Percentiles rank a stretch among this genome's conserved stretches.
Evolutionary conservation across 495 filamentous ascomycete genomes (phyloP).

Genomic region (Daldinia caldariorum): DNA sequence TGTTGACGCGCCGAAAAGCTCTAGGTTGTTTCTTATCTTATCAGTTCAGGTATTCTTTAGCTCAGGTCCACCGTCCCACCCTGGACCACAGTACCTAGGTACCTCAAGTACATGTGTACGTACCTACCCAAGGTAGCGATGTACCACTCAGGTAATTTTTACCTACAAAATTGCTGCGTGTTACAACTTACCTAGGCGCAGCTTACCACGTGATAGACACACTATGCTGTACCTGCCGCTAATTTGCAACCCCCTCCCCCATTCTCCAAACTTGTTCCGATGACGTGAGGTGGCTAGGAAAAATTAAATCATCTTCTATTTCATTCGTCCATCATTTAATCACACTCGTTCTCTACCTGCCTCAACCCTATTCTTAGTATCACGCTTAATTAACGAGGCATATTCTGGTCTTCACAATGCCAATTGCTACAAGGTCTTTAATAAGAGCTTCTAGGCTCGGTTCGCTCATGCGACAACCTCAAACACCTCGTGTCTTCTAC

Average conservation of each 20-base stretch:
- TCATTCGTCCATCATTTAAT: conserved; percentile 13
- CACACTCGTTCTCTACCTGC: not conserved
- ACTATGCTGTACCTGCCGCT: conserved; percentile 3
- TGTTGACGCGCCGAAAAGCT: conserved; percentile 28
- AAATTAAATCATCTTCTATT: conserved; percentile 5
- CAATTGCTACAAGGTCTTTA: conserved; percentile 39
- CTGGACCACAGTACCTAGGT: not conserved
- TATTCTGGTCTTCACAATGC: conserved; percentile 26
- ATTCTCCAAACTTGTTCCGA: conserved; percentile 23
- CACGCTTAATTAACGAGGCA: not conserved
- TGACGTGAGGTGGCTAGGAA: conserved; percentile 33
- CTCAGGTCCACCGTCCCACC: not conserved
- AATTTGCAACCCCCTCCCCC: not conserved
- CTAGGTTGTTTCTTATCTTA: conserved; percentile 29
- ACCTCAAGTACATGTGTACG: not conserved
- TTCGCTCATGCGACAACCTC: conserved; percentile 32
- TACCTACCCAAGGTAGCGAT: no score
- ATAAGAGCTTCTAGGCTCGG: conserved; percentile 45
- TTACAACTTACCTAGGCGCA: no score
- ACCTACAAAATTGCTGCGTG: not conserved
- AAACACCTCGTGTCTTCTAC: conserved; percentile 37
- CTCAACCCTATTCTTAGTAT: not conserved
- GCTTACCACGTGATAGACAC: conserved; percentile 6
- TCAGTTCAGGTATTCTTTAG: conserved; percentile 26
- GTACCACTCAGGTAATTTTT: no score